phyloP scores from a whole-genome alignment of 768 basidiomycete genomes.

The Neoboletus brunneissimus region DNA sequence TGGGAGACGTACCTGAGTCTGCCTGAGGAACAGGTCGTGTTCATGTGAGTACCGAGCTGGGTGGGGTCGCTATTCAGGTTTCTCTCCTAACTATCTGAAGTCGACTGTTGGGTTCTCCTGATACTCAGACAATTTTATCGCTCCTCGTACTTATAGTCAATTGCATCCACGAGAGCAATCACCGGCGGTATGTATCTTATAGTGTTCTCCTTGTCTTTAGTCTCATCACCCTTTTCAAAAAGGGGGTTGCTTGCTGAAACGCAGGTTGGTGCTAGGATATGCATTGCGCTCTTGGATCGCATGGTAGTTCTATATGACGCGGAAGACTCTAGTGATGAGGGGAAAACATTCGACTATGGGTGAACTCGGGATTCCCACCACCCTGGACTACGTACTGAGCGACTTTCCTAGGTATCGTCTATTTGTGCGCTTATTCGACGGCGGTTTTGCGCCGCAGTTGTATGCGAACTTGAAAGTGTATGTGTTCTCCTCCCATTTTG shows the following conservation, averaged over 20 bases:
- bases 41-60: conserved; percentile 55
- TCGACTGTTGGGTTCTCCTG: conserved; percentile 62
- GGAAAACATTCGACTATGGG: conserved; percentile 76
- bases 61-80: neutral
- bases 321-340: conserved; percentile 60
- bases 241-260: conserved; percentile 52
- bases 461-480: conserved; percentile 64
- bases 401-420: conserved; percentile 54
- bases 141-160: conserved; percentile 72
- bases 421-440: conserved; percentile 60
- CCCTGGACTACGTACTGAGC: conserved; percentile 9
- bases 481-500: conserved; percentile 21
- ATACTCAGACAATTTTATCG: conserved; percentile 57
- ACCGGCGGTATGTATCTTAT: conserved; percentile 49
- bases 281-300: conserved; percentile 64
- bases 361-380: conserved; percentile 29
- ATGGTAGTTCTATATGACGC: conserved; percentile 71
- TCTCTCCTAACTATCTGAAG: conserved; percentile 31
- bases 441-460: conserved; percentile 53
- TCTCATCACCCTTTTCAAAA: conserved; percentile 1
- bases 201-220: conserved; percentile 5
- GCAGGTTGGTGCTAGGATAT: conserved; percentile 59
- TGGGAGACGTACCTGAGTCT: conserved; percentile 67
- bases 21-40: conserved; percentile 68
- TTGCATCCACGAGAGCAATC: conserved; percentile 55